Percentiles rank a stretch among this genome's conserved stretches.
Conservation (phyloP, 768 basidiomycete genomes). For the Boletus rubropictus region DNA sequence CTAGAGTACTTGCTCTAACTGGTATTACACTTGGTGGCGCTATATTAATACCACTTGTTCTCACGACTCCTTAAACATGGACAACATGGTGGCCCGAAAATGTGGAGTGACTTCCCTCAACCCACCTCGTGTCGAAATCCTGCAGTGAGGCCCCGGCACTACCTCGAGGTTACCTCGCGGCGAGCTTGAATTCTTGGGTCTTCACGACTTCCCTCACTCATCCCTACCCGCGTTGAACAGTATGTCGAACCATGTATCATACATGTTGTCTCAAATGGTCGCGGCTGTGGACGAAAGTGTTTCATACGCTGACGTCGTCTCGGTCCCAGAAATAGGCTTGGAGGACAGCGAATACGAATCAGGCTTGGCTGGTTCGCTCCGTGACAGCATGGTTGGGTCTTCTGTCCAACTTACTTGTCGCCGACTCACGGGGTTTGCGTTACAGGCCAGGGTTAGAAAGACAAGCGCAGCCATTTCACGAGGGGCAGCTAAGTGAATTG, state of each 20-base stretch:
- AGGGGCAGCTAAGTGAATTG: neutral
- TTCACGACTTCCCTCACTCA: neutral
- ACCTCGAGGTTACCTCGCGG: no score
- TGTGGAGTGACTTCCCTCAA: no score
- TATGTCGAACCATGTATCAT: neutral
- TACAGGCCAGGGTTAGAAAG: neutral
- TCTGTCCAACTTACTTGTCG: neutral
- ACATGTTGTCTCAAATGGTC: neutral
- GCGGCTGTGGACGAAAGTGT: neutral
- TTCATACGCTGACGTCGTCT: slow-evolving; percentile 7
- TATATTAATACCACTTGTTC: no score
- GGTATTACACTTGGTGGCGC: no score
- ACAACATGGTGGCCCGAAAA: neutral
- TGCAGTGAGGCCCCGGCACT: no score
- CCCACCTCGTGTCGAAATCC: no score
- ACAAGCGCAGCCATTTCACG: neutral
- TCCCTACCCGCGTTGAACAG: neutral
- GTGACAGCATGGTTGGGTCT: neutral
- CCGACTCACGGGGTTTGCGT: neutral
- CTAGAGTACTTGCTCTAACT: neutral
- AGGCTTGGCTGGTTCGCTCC: slow-evolving; percentile 2
- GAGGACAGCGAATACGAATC: neutral
- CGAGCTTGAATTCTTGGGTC: neutral
- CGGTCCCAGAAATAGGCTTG: slow-evolving; percentile 7
- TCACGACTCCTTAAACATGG: no score